Evolutionary conservation across 2,329 filamentous ascomycete species (phyloP).

Genomic region (Corynespora cassiicola): DNA sequence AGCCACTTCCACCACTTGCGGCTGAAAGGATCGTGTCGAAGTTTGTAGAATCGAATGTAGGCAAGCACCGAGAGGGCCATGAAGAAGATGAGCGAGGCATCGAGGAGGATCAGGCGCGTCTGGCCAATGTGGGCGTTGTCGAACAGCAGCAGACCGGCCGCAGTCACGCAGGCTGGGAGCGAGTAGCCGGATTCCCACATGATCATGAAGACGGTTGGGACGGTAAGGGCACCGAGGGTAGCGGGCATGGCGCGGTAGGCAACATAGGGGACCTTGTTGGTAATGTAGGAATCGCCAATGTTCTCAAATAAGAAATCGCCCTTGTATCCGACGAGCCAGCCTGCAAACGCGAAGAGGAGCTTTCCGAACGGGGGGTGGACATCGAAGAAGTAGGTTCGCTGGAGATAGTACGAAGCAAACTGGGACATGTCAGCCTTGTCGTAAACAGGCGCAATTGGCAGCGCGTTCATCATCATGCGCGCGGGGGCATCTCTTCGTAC

Average conservation of each 20-base stretch:
- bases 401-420: conserved; percentile 77
- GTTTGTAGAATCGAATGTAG: conserved; percentile 98
- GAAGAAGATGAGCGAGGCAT: conserved; percentile 91
- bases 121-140: conserved; percentile 98
- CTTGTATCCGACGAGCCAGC: conserved; percentile 97
- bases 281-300: conserved; percentile 97
- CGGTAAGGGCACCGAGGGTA: conserved; percentile 87
- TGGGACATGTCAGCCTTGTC: conserved; percentile 32
- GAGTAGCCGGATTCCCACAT: conserved; percentile 99
- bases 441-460: conserved; percentile 4
- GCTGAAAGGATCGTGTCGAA: conserved; percentile 85
- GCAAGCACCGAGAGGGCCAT: conserved; percentile 94
- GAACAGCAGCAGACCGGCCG: conserved; percentile 85
- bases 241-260: conserved; percentile 94
- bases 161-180: conserved; percentile 86
- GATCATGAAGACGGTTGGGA: conserved; percentile 92
- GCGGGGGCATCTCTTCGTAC: conserved; percentile 59
- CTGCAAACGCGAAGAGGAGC: conserved; percentile 94
- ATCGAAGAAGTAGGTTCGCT: conserved; percentile 99
- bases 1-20: conserved; percentile 99
- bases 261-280: conserved; percentile 96
- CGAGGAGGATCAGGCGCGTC: conserved; percentile 91
- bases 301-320: conserved; percentile 98
- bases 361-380: conserved; percentile 98
- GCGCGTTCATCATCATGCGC: too few species aligned